Evolutionary conservation across 169 alveolate species (phyloP).

Genomic region (Plasmodium inui): DNA sequence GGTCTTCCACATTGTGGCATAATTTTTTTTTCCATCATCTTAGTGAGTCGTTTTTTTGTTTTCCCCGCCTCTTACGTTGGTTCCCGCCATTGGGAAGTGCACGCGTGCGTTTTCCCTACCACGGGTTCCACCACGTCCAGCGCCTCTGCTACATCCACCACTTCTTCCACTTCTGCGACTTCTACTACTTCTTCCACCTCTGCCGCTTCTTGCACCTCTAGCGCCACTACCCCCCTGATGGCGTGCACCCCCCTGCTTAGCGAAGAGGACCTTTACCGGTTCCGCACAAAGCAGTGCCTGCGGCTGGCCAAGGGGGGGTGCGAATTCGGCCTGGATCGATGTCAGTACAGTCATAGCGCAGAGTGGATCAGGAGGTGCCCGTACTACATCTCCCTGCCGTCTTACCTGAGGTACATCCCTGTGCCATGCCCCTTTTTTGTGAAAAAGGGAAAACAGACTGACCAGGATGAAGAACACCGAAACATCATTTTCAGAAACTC

Average conservation of each 20-base stretch:
- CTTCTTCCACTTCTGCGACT: background rate
- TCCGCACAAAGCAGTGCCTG: constrained; percentile 88
- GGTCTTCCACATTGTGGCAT: background rate
- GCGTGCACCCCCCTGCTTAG: constrained; percentile 86
- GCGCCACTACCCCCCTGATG: background rate
- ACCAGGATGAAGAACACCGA: constrained; percentile 77
- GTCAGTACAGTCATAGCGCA: constrained; percentile 88
- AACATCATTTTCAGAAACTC: constrained; percentile 78
- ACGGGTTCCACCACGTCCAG: background rate
- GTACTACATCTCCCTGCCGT: constrained; percentile 85
- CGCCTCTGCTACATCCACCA: background rate
- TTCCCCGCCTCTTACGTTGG: background rate
- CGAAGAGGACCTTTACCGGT: constrained; percentile 87
- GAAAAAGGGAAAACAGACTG: constrained; percentile 50
- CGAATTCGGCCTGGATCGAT: constrained; percentile 88
- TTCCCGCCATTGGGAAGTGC: background rate
- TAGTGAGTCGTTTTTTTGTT: background rate
- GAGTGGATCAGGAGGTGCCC: constrained; percentile 91
- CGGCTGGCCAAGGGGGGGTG: constrained; percentile 85
- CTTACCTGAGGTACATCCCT: constrained; percentile 88
- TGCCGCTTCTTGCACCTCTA: background rate
- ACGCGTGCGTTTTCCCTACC: background rate
- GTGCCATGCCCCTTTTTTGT: constrained; percentile 84
- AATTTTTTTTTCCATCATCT: background rate
- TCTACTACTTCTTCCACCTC: background rate